Evolutionary conservation across 345 rosid species (phyloP).

Genomic region (Eucalyptus coolabah): DNA sequence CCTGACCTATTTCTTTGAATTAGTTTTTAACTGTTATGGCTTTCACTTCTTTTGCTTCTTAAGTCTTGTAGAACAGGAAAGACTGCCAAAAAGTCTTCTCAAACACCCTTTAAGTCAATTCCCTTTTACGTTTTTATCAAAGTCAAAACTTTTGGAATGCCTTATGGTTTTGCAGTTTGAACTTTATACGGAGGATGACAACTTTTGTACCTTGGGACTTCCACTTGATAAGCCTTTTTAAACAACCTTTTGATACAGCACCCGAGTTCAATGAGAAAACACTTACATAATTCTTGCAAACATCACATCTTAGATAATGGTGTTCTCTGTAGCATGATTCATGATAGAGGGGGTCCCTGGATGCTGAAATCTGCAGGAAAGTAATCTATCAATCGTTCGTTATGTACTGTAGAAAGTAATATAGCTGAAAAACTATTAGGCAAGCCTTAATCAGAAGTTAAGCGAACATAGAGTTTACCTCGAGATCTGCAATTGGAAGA

Average conservation of each 20-base stretch:
- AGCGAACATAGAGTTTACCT: slow-evolving; percentile 22
- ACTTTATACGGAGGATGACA: neutral
- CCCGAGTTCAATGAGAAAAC: neutral
- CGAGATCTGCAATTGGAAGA: slow-evolving; percentile 27
- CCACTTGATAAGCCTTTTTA: neutral
- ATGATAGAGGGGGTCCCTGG: slow-evolving; percentile 46
- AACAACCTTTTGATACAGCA: neutral
- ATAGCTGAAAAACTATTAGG: neutral
- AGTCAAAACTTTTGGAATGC: neutral
- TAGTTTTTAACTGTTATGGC: neutral
- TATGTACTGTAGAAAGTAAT: neutral
- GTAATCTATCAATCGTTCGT: neutral
- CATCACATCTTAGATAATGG: slow-evolving; percentile 74
- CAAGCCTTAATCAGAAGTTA: neutral
- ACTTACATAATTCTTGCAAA: slow-evolving; percentile 77
- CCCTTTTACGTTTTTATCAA: neutral
- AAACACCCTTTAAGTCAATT: neutral
- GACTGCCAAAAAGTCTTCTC: neutral
- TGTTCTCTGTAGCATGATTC: slow-evolving; percentile 69
- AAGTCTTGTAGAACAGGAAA: neutral
- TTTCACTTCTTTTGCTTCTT: neutral
- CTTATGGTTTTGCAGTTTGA: neutral
- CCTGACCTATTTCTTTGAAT: neutral
- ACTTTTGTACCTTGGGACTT: neutral
- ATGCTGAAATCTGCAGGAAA: neutral